Evolutionary conservation across 345 rosid genomes (phyloP).

Genomic region (Populus alba): DNA sequence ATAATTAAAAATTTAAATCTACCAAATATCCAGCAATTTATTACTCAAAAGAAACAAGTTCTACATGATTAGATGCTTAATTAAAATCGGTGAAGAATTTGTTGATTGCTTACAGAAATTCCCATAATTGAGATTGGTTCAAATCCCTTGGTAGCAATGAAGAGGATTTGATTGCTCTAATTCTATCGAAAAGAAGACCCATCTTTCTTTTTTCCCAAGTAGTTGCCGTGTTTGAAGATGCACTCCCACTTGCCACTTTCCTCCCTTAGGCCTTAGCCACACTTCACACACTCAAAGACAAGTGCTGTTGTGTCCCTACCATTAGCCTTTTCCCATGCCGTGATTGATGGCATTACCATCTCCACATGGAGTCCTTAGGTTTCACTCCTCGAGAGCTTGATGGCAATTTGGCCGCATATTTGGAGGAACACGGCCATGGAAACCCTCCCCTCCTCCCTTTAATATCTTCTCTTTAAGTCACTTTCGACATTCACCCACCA

Average conservation of each 20-base stretch:
- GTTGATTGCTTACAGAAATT: not conserved
- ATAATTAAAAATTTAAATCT: no score
- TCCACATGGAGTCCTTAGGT: not conserved
- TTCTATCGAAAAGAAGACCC: not conserved
- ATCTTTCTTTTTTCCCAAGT: not conserved
- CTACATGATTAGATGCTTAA: not conserved
- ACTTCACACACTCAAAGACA: not conserved
- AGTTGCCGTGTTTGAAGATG: not conserved
- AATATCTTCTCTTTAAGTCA: constrained; percentile 9
- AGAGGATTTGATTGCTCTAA: not conserved
- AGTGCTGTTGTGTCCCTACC: not conserved
- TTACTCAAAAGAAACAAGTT: not conserved
- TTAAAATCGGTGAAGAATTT: not conserved
- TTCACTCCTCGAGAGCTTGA: not conserved
- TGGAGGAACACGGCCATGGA: constrained; percentile 1
- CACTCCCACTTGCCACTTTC: constrained; percentile 3
- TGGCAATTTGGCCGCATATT: constrained; percentile 3
- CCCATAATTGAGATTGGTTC: not conserved
- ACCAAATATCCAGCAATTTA: no score
- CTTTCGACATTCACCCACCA: constrained; percentile 24
- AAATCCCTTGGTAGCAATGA: not conserved
- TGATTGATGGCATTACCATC: constrained; percentile 25
- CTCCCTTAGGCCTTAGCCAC: not conserved
- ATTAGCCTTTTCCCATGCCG: constrained; percentile 18
- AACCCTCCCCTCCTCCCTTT: constrained; percentile 15